Base-by-base conservation (phyloP, 2,329 filamentous ascomycete genomes). In the Arthrinium puccinioides region DNA sequence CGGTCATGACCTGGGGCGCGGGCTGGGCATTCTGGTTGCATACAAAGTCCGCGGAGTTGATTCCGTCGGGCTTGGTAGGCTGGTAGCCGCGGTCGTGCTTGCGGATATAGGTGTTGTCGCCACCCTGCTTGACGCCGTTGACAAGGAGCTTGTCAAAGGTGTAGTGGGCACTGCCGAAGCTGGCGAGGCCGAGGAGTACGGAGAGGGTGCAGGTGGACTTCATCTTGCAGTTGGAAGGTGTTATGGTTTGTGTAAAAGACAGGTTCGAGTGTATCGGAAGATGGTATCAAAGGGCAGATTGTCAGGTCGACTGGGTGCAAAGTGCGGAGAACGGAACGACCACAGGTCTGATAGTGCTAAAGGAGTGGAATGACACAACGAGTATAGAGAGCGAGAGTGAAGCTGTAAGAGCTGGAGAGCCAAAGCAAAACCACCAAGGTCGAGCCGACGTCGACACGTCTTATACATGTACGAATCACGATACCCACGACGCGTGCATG, bases 41-140 rank as follows among this genome's bases (percentile, higher is more conserved):
- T 15, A 51, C 49, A 48, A 57, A 56, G 31, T 56, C 53, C 3
- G 49, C 24, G 26, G 40, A 48, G 18, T 44, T 50, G 5, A 57
- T 52, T n/a, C 51, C 48, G 2, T 47, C 13, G 19, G 23, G 16
- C 26, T 39, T 34, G 15, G 39, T 42, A 25, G 39, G 53, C 9
- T 56, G 51, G 41, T 32, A 51, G 11, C 41, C 43, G 36, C 57
- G 56, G 25, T 36, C 41, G 37, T 59, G 54, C 41, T 55, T 51
- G 19, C 55, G 47, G 35, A 59, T 45, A 18, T 41, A 43, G 31
- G 31, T 38, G 37, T 48, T 44, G 43, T 46, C 44, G 13, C 41
- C 38, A 14, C 49, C 49, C 29, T 41, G 37, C 35, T 37, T 32
- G n/a, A 29, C 29, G 13, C 42, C 46, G 44, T 51, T 50, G 40